These are phyloP conservation scores for Penicillium sp. DNA, from an alignment of 2,329 filamentous ascomycete species.

Conservation along the genomic window DNA sequence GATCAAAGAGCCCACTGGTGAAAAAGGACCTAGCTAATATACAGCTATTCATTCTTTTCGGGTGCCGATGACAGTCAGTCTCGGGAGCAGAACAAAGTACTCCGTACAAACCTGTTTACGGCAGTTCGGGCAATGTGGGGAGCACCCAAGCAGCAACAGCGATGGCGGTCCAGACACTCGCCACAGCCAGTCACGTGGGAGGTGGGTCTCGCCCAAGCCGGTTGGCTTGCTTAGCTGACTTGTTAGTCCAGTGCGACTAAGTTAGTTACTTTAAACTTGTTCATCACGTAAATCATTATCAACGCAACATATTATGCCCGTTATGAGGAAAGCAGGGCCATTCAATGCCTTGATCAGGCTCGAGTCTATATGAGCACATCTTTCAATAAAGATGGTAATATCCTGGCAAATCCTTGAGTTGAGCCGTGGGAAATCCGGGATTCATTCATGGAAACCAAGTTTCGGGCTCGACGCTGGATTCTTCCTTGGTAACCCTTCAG, in stretches of 20 bases:
- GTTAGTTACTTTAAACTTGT: neutral
- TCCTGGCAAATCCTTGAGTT: neutral
- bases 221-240: neutral
- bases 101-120: slow-evolving; percentile 16
- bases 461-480: neutral
- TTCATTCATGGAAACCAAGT: neutral
- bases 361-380: neutral
- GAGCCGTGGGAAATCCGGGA: neutral
- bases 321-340: neutral
- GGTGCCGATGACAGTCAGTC: neutral
- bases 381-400: neutral
- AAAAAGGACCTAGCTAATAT: neutral
- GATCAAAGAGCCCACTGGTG: neutral
- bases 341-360: neutral
- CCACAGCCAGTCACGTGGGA: slow-evolving; percentile 19
- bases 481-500: neutral
- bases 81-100: neutral
- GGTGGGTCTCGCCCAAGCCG: slow-evolving; percentile 9
- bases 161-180: slow-evolving; percentile 7
- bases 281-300: neutral
- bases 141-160: neutral
- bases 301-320: neutral
- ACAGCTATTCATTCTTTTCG: neutral
- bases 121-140: slow-evolving; percentile 3
- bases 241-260: neutral